Percentiles rank a stretch among this genome's conserved stretches.
Conservation (phyloP, 176 grass and related monocot genomes). For the Aegilops tauschii region DNA sequence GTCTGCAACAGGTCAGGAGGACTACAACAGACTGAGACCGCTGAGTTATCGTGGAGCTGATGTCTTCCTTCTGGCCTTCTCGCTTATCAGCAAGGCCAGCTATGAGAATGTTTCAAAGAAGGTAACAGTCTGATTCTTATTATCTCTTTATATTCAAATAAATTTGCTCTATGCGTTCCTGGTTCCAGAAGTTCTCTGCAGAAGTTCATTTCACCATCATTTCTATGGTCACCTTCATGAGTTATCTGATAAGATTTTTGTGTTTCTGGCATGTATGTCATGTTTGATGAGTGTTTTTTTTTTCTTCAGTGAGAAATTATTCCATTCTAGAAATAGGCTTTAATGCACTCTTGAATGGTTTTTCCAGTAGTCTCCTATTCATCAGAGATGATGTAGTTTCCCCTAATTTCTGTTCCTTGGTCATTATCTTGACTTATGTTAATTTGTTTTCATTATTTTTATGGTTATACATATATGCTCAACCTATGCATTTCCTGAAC, state of each 20-base stretch:
- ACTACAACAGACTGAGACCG: slow-evolving; percentile 80
- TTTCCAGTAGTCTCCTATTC: background rate
- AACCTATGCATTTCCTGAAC: background rate
- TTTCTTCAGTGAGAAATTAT: background rate
- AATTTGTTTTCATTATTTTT: background rate
- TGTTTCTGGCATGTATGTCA: slow-evolving; percentile 6
- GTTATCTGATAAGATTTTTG: background rate
- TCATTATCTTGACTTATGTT: background rate
- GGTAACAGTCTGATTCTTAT: slow-evolving; percentile 36
- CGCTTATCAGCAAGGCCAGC: slow-evolving; percentile 78
- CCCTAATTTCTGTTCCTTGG: background rate
- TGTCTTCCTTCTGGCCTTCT: slow-evolving; percentile 80
- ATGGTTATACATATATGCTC: background rate
- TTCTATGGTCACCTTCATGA: background rate
- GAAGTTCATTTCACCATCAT: slow-evolving; percentile 4
- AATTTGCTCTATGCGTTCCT: background rate
- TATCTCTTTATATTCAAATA: slow-evolving; percentile 1
- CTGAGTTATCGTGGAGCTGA: slow-evolving; percentile 80
- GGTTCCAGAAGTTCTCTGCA: background rate
- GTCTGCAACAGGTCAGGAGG: slow-evolving; percentile 66
- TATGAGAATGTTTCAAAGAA: slow-evolving; percentile 86
- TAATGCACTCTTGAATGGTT: background rate
- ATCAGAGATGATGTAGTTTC: background rate
- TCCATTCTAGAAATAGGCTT: background rate
- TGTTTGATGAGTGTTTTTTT: background rate